phyloP scores from a whole-genome alignment of 306 rosid species.

The Glycine latifolia region DNA sequence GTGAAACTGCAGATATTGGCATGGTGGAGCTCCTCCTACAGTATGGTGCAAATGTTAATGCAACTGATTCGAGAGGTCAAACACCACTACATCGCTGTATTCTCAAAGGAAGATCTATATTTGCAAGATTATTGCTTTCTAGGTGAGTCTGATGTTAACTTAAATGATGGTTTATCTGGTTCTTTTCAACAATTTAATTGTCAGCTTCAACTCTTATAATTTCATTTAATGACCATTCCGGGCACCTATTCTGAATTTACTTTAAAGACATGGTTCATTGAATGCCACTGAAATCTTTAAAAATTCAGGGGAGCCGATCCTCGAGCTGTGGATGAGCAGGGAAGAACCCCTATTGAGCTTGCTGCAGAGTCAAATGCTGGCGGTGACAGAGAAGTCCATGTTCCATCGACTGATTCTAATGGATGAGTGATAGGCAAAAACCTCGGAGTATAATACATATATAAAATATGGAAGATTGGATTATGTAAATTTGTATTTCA shows the following conservation, averaged over 20 bases:
- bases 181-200: constrained; percentile 16
- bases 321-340: constrained; percentile 77
- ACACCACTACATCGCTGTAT: constrained; percentile 87
- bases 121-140: constrained; percentile 77
- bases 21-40: constrained; percentile 98
- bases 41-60: constrained; percentile 89
- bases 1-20: constrained; percentile 92
- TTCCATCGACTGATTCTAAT: constrained; percentile 67
- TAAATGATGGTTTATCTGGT: constrained; percentile 17
- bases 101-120: constrained; percentile 65
- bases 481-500: constrained; percentile 74
- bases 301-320: constrained; percentile 94
- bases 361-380: constrained; percentile 75
- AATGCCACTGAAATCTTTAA: constrained; percentile 40
- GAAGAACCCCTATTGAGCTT: constrained; percentile 82
- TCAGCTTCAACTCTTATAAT: constrained; percentile 8
- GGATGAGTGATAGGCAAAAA: constrained; percentile 56
- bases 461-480: constrained; percentile 58
- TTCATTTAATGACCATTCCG: background rate
- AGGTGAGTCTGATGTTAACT: constrained; percentile 60
- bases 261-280: background rate
- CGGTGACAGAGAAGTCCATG: constrained; percentile 67
- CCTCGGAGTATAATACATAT: constrained; percentile 52
- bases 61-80: constrained; percentile 76
- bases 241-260: background rate